A percentile compares a stretch with the other conserved stretches of the same genome.
These are phyloP conservation scores for Paulownia fortunei DNA, from an alignment of 257 asterid species.

Conservation along the genomic window DNA sequence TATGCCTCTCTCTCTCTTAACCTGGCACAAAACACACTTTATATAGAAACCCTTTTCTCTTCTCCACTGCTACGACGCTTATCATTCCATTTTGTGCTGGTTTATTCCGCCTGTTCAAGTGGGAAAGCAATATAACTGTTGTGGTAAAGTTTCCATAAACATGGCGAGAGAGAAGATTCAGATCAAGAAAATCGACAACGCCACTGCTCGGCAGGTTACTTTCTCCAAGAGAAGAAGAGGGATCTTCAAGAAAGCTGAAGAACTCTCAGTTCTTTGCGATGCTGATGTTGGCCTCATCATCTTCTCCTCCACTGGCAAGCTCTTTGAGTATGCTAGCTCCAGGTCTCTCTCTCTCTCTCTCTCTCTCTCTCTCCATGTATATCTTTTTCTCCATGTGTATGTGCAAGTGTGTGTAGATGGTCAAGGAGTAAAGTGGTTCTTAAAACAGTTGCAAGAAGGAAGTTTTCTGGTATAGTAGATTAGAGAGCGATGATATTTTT, in stretches of 20 bases:
- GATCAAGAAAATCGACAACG: constrained; percentile 83
- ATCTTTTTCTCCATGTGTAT: not conserved
- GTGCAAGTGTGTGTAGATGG: not conserved
- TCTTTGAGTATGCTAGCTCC: constrained; percentile 72
- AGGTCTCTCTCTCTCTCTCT: constrained; percentile 45
- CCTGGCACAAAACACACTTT: constrained; percentile 6
- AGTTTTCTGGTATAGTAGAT: not conserved
- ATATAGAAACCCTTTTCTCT: constrained; percentile 30
- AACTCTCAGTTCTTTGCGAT: constrained; percentile 80
- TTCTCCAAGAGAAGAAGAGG: constrained; percentile 87
- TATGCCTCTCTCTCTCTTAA: not conserved
- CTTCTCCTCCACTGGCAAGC: constrained; percentile 77
- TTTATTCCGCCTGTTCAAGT: too few relatives aligned
- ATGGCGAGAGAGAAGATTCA: constrained; percentile 85
- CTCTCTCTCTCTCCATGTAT: not conserved
- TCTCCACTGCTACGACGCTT: not conserved
- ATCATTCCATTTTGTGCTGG: constrained; percentile 32
- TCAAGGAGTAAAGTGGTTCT: too few relatives aligned
- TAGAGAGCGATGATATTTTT: not conserved
- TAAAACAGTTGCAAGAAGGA: not conserved
- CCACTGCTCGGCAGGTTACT: constrained; percentile 77
- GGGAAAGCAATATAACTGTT: not conserved
- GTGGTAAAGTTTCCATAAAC: not conserved
- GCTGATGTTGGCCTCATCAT: constrained; percentile 77
- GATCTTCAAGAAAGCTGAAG: constrained; percentile 86